Evolutionary conservation across 2,329 filamentous ascomycete genomes (phyloP).

Genomic region (Cladophialophora chaetospira): DNA sequence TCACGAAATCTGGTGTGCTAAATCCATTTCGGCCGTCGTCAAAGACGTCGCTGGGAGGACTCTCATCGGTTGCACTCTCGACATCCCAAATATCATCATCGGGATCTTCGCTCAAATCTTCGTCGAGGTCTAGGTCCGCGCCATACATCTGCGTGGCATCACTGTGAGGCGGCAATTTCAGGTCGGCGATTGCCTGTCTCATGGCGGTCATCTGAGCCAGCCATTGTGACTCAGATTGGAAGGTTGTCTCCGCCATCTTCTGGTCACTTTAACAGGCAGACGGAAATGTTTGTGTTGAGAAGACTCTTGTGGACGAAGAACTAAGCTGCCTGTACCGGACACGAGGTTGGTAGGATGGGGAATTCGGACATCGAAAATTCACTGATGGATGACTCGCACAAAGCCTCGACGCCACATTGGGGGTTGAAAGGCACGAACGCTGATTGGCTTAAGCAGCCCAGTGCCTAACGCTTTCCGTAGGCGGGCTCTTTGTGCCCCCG

Average conservation of each 20-base stretch:
- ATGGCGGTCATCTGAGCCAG: conserved; percentile 81
- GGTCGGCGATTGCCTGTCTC: conserved; percentile 77
- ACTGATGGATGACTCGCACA: conserved; percentile 1
- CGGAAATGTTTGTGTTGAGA: background rate
- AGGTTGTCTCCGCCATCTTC: conserved; percentile 27
- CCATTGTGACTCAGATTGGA: conserved; percentile 66
- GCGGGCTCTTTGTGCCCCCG: background rate
- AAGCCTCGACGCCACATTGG: background rate
- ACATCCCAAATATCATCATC: conserved; percentile 91
- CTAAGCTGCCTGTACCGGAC: conserved; percentile 8
- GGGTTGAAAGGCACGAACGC: background rate
- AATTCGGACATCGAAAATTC: background rate
- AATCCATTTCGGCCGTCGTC: conserved; percentile 58
- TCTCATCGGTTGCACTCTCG: conserved; percentile 50
- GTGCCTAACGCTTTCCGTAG: background rate
- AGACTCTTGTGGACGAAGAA: background rate
- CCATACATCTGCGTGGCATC: conserved; percentile 54
- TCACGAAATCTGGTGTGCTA: conserved; percentile 36
- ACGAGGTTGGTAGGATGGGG: background rate
- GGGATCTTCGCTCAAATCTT: conserved; percentile 61
- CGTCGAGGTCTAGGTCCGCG: conserved; percentile 59
- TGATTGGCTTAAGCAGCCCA: background rate
- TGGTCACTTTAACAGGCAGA: background rate
- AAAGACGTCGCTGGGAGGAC: conserved; percentile 62
- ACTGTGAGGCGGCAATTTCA: conserved; percentile 59